A percentile compares a stretch with the other conserved stretches of the same genome.
Evolutionary conservation across 1,139 yeast species (phyloP).

Genomic region (Candida sanyaensis): DNA sequence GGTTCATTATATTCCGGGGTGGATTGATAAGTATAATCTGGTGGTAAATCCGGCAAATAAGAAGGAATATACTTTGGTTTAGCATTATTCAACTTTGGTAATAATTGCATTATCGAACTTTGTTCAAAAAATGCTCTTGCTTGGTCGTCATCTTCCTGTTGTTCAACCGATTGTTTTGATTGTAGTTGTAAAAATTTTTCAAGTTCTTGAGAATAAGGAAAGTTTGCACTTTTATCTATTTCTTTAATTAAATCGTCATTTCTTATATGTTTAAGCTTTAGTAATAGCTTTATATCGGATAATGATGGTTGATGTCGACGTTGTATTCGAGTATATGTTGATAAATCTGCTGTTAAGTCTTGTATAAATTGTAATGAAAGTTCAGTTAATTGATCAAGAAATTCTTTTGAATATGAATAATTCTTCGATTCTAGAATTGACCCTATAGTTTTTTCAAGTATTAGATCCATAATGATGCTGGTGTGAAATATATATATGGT

Average conservation of each 20-base stretch:
- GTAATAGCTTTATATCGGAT: constrained; percentile 54
- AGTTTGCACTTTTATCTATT: constrained; percentile 15
- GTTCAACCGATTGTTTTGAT: neutral
- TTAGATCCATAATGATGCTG: constrained; percentile 24
- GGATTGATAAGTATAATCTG: constrained; percentile 84
- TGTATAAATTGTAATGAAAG: constrained; percentile 54
- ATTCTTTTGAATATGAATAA: constrained; percentile 39
- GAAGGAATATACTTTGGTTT: constrained; percentile 61
- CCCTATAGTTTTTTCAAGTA: constrained; percentile 36
- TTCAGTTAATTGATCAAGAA: constrained; percentile 47
- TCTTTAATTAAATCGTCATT: constrained; percentile 50
- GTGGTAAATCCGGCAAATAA: constrained; percentile 87
- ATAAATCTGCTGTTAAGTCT: constrained; percentile 47
- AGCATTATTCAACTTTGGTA: constrained; percentile 53
- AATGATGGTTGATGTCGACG: constrained; percentile 62
- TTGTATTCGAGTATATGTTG: constrained; percentile 63
- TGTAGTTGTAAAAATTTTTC: constrained; percentile 1
- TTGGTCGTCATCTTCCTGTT: constrained; percentile 19
- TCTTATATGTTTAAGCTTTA: constrained; percentile 47
- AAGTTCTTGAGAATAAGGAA: constrained; percentile 8
- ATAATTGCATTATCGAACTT: constrained; percentile 51
- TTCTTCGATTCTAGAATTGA: constrained; percentile 38
- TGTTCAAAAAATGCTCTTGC: constrained; percentile 48
- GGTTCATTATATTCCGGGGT: constrained; percentile 69
- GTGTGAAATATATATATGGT: neutral